Conservation (phyloP, 441 rosid genomes). For the Raphanus hybrid region DNA sequence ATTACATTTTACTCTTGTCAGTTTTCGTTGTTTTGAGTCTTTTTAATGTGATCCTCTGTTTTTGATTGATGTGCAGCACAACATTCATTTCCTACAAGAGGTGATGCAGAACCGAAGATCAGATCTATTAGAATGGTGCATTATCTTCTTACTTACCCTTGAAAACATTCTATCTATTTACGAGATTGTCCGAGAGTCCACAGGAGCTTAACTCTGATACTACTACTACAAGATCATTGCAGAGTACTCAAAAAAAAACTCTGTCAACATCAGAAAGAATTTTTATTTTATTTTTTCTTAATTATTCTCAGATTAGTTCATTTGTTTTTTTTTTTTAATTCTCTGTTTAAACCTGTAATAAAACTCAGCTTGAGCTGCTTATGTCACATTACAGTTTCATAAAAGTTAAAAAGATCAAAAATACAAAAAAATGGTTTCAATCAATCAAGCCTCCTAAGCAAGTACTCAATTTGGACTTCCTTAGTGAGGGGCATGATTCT, state of each 20-base stretch:
- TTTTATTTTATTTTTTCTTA: not conserved
- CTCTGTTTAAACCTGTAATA: constrained; percentile 31
- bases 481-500: constrained; percentile 51
- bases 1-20: not conserved
- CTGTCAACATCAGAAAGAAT: not conserved
- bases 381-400: constrained; percentile 20
- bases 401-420: constrained; percentile 10
- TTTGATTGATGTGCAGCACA: constrained; percentile 66
- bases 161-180: constrained; percentile 78
- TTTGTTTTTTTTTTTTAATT: constrained; percentile 18
- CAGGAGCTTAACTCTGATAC: constrained; percentile 47
- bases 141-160: constrained; percentile 72
- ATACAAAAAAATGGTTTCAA: not conserved
- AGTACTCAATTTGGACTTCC: constrained; percentile 52
- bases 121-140: constrained; percentile 91
- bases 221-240: constrained; percentile 13
- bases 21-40: not conserved
- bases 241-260: constrained; percentile 12
- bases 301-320: constrained; percentile 23
- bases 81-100: constrained; percentile 93
- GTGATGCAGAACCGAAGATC: constrained; percentile 85
- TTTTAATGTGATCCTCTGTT: not conserved
- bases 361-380: constrained; percentile 26
- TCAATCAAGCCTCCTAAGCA: constrained; percentile 44
- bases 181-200: constrained; percentile 67